phyloP scores from a whole-genome alignment of 2,329 filamentous ascomycete species.

The Akanthomyces muscarius region DNA sequence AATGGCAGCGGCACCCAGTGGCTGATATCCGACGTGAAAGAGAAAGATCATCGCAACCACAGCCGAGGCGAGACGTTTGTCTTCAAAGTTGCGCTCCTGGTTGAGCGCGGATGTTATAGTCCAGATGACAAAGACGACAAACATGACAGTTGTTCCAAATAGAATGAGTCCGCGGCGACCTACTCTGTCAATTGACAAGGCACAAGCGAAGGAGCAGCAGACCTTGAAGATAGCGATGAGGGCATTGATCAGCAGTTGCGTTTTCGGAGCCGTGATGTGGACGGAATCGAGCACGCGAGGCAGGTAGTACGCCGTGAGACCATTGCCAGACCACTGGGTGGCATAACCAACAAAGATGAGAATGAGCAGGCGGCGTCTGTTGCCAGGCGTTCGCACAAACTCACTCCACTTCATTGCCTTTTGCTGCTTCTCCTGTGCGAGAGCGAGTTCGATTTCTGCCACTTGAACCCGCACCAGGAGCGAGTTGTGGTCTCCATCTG shows the following conservation, averaged over 20 bases:
- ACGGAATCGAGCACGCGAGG: constrained; percentile 50
- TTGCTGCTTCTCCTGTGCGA: constrained; percentile 52
- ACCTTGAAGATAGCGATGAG: constrained; percentile 38
- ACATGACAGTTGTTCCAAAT: constrained; percentile 45
- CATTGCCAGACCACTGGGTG: constrained; percentile 66
- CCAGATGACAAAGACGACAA: constrained; percentile 45
- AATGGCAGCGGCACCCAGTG: constrained; percentile 26
- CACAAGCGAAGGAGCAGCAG: constrained; percentile 42
- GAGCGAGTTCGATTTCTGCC: constrained; percentile 62
- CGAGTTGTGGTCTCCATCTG: constrained; percentile 37
- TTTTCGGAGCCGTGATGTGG: constrained; percentile 54
- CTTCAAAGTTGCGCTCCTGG: neutral
- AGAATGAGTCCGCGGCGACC: constrained; percentile 54
- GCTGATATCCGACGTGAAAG: constrained; percentile 33
- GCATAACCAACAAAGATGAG: constrained; percentile 61
- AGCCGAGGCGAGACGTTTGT: constrained; percentile 34
- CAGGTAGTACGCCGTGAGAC: constrained; percentile 47
- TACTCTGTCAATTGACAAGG: constrained; percentile 49
- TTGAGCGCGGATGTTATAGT: constrained; percentile 26
- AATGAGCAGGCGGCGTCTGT: constrained; percentile 60
- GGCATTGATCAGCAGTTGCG: constrained; percentile 49
- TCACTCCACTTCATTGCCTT: constrained; percentile 53
- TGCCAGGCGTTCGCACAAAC: constrained; percentile 59
- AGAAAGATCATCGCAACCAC: constrained; percentile 46
- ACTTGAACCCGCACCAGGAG: constrained; percentile 61